Base-by-base conservation (phyloP, 73 alveolate genomes). In the Blepharisma stoltei region DNA sequence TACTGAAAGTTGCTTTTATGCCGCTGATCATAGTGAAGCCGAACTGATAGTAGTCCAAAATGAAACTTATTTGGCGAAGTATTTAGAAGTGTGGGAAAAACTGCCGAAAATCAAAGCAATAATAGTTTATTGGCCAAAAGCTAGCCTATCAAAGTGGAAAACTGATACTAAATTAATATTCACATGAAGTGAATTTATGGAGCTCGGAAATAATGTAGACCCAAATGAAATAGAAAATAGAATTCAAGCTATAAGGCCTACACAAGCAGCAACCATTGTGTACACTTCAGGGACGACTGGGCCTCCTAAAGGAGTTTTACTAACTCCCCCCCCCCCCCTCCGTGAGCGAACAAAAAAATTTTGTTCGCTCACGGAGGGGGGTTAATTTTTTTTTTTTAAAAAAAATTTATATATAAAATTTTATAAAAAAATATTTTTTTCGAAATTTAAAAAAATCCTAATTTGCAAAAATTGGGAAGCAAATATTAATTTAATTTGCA, bases 241-340 rank as follows among this genome's bases (percentile, higher is more conserved):
- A 20, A 60, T 54, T 84, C 32, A 18, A 32, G 27, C 44, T 32
- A 18, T 55, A 60, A 78, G 66, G 50, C 96, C 98, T 14, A 94
- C 93, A 45, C 70, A 76, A 47, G 88, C 92, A 80, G 87, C 88
- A 23, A 87, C 94, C 21, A 69, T 92, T 11, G 90, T 89, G 25
- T 92, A 92, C 88, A 92, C 98, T 7, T 80, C 93, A 23, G 98
- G 98, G 55, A 92, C 98, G 25, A 92, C 98, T 38, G 97, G 98
- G 6, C 77, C 68, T 71, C 96, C 96, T 14, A 89, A 89, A 70
- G 98, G 98, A 18, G 98, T 92, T 48, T 86, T 92, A 94, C 88
- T 92, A n/a, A n/a, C n/a, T n/a, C n/a, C n/a, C n/a, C n/a, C n/a
- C n/a, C n/a, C n/a, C n/a, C n/a, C n/a, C n/a, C n/a, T n/a, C n/a